A percentile compares a stretch with the other conserved stretches of the same genome.
These are phyloP conservation scores for Solanum chilense DNA, from an alignment of 257 asterid genomes.

Conservation along the genomic window DNA sequence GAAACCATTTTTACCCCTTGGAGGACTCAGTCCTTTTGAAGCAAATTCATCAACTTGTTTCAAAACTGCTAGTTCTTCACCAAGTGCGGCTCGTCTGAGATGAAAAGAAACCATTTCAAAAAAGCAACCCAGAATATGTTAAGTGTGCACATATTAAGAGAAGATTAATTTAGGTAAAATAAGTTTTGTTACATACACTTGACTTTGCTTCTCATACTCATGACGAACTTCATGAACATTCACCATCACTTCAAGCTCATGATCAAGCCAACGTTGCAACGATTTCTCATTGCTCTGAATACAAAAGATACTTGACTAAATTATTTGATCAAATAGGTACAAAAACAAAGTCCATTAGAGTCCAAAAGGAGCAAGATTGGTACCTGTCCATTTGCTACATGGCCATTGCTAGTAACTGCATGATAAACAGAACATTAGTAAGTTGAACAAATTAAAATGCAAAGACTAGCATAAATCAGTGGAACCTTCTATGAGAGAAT, in stretches of 20 bases:
- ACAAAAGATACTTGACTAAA: not conserved
- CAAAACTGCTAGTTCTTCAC: slow-evolving; percentile 85
- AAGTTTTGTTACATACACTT: slow-evolving; percentile 64
- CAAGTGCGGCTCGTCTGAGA: slow-evolving; percentile 91
- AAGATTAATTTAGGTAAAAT: not conserved
- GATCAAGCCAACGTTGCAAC: slow-evolving; percentile 92
- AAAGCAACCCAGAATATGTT: not conserved
- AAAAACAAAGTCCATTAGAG: not conserved
- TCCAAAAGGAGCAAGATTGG: not conserved
- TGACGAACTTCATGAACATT: slow-evolving; percentile 98
- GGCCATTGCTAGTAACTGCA: slow-evolving; percentile 70
- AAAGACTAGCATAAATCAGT: no score
- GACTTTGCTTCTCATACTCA: slow-evolving; percentile 97
- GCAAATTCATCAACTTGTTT: slow-evolving; percentile 89
- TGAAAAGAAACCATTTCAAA: not conserved
- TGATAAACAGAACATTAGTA: not conserved
- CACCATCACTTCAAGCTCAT: slow-evolving; percentile 96
- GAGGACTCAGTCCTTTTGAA: slow-evolving; percentile 80
- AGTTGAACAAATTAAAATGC: not conserved
- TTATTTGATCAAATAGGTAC: not conserved
- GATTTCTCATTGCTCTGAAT: slow-evolving; percentile 78
- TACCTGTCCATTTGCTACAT: slow-evolving; percentile 71
- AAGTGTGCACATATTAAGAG: not conserved
- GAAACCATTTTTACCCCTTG: slow-evolving; percentile 77
- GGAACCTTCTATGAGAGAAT: not conserved